Conservation (phyloP, 345 rosid genomes). For the Gossypioides kirkii region DNA sequence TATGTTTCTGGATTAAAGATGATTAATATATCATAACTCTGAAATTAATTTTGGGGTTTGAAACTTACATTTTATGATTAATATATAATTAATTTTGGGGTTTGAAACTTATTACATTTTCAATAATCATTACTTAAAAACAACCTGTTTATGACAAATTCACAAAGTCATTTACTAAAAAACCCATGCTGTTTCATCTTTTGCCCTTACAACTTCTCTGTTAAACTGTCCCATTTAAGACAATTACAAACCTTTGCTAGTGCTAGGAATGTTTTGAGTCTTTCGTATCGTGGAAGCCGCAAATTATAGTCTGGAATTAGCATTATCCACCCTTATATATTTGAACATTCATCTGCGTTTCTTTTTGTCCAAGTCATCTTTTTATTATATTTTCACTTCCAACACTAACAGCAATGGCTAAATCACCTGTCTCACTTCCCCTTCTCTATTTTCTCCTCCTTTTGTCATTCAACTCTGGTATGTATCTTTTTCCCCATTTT, state of each 20-base stretch:
- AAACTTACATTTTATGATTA: not conserved
- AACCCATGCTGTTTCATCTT: not conserved
- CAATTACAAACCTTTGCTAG: not conserved
- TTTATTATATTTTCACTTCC: not conserved
- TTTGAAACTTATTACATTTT: not conserved
- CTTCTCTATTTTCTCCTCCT: constrained; percentile 8
- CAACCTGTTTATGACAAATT: not conserved
- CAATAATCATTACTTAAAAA: not conserved
- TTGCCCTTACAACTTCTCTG: not conserved
- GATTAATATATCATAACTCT: no score
- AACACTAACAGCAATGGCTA: constrained; percentile 4
- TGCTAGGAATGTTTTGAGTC: not conserved
- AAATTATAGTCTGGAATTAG: not conserved
- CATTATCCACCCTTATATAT: constrained; percentile 8
- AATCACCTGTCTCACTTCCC: not conserved
- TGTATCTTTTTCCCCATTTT: not conserved
- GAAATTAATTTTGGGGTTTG: not conserved
- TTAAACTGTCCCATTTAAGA: not conserved
- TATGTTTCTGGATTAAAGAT: not conserved
- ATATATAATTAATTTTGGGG: not conserved
- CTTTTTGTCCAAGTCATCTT: not conserved
- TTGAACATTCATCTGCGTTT: not conserved
- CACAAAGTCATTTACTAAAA: not conserved
- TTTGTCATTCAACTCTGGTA: not conserved
- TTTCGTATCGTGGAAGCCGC: not conserved